Conservation (phyloP, 2,329 filamentous ascomycete genomes). For the Periconia sp. region DNA sequence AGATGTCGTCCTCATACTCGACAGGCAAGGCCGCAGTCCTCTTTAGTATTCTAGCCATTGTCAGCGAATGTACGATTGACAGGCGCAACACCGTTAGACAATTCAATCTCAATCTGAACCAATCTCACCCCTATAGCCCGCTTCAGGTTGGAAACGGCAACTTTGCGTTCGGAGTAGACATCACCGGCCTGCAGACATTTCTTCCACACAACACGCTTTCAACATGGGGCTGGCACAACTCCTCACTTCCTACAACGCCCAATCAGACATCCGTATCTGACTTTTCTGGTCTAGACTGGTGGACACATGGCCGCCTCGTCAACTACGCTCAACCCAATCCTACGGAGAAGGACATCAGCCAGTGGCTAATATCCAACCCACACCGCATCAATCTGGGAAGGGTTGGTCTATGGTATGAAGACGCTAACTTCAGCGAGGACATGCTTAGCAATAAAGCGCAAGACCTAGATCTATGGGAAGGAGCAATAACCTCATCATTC, state of each 20-base stretch:
- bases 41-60: slow-evolving; percentile 2
- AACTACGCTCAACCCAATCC: slow-evolving; percentile 54
- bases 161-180: slow-evolving; percentile 55
- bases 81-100: slow-evolving; percentile 34
- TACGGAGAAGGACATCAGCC: slow-evolving; percentile 49
- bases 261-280: slow-evolving; percentile 44
- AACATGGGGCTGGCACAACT: slow-evolving; percentile 56
- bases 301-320: slow-evolving; percentile 52
- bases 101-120: slow-evolving; percentile 58
- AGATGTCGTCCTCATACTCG: too few relatives aligned
- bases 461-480: slow-evolving; percentile 57
- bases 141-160: slow-evolving; percentile 58
- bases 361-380: slow-evolving; percentile 63
- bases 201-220: slow-evolving; percentile 51
- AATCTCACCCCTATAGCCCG: slow-evolving; percentile 58
- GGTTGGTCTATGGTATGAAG: slow-evolving; percentile 56
- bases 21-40: slow-evolving; percentile 7
- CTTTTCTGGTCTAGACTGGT: slow-evolving; percentile 53
- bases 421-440: slow-evolving; percentile 48
- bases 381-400: slow-evolving; percentile 59
- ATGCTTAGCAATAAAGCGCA: slow-evolving; percentile 50
- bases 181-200: slow-evolving; percentile 56
- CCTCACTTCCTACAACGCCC: slow-evolving; percentile 48
- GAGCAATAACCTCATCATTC: slow-evolving; percentile 54
- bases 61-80: slow-evolving; percentile 28